phyloP scores from a whole-genome alignment of 2,329 filamentous ascomycete species.

The Chrysoporthe puriensis region DNA sequence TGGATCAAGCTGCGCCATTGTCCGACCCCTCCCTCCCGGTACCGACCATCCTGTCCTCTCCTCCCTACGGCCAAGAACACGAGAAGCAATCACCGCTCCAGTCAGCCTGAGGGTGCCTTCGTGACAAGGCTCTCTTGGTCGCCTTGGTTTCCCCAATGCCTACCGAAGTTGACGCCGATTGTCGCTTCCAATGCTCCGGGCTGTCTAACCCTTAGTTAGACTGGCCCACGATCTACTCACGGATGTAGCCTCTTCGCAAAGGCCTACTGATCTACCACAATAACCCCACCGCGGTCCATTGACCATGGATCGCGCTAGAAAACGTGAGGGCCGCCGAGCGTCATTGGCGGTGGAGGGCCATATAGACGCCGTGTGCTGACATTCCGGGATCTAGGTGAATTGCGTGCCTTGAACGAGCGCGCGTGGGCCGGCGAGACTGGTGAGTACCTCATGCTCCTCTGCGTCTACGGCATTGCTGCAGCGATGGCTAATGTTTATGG shows the following conservation, averaged over 20 bases:
- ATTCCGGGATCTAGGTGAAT: slow-evolving; percentile 66
- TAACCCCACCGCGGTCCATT: slow-evolving; percentile 41
- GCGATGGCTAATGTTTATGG: slow-evolving; percentile 17
- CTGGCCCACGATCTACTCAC: slow-evolving; percentile 36
- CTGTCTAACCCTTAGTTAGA: slow-evolving; percentile 48
- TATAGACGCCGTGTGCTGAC: slow-evolving; percentile 30
- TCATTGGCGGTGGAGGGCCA: not conserved
- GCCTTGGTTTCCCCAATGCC: slow-evolving; percentile 45
- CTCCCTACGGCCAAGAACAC: not conserved
- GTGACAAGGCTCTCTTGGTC: slow-evolving; percentile 30
- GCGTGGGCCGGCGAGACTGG: slow-evolving; percentile 90
- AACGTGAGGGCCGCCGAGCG: slow-evolving; percentile 50
- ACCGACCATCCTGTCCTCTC: not conserved
- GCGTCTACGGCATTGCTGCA: slow-evolving; percentile 19
- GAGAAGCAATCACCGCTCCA: slow-evolving; percentile 11
- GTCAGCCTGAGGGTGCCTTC: slow-evolving; percentile 29
- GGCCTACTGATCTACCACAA: slow-evolving; percentile 34
- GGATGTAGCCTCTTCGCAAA: slow-evolving; percentile 50
- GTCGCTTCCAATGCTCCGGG: slow-evolving; percentile 46
- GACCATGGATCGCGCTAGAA: slow-evolving; percentile 67
- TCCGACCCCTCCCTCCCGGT: not conserved
- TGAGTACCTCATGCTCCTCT: slow-evolving; percentile 43
- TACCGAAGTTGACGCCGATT: slow-evolving; percentile 46
- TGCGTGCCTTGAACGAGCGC: slow-evolving; percentile 84
- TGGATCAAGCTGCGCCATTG: not conserved